Evolutionary conservation across 306 rosid genomes (phyloP).

Genomic region (Inga laurina): DNA sequence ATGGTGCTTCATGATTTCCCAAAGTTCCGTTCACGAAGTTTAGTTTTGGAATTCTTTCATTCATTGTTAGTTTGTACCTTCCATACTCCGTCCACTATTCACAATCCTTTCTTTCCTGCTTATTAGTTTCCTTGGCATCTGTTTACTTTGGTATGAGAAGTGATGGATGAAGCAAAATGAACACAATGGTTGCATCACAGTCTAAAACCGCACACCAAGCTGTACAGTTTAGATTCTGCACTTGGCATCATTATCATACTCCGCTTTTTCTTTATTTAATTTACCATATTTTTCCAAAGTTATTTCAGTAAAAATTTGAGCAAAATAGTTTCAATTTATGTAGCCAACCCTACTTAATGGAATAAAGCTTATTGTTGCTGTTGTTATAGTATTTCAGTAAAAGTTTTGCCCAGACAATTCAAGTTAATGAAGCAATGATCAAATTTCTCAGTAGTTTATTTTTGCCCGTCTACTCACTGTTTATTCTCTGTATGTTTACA

Average conservation of each 20-base stretch:
- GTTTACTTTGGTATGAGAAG: slow-evolving; percentile 14
- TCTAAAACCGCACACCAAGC: neutral
- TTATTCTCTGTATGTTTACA: slow-evolving; percentile 30
- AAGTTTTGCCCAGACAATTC: slow-evolving; percentile 8
- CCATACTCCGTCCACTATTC: neutral
- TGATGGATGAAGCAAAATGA: neutral
- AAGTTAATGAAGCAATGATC: slow-evolving; percentile 1
- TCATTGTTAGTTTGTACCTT: neutral
- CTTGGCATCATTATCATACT: neutral
- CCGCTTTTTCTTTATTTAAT: neutral
- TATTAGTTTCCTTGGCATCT: neutral
- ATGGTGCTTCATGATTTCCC: no score
- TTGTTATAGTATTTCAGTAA: neutral
- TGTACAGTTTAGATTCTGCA: neutral
- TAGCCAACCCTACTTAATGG: no score
- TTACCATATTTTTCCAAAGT: neutral
- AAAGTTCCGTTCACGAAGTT: no score
- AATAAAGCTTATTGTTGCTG: neutral
- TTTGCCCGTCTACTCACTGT: slow-evolving; percentile 19
- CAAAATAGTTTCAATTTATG: neutral
- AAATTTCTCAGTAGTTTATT: neutral
- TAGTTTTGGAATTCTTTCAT: no score
- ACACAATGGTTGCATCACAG: neutral
- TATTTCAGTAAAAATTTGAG: neutral
- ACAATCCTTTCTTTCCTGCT: neutral